A percentile compares a stretch with the other conserved stretches of the same genome.
Evolutionary conservation across 176 grass and related monocot species (phyloP).

Genomic region (Rhynchospora tenuis): DNA sequence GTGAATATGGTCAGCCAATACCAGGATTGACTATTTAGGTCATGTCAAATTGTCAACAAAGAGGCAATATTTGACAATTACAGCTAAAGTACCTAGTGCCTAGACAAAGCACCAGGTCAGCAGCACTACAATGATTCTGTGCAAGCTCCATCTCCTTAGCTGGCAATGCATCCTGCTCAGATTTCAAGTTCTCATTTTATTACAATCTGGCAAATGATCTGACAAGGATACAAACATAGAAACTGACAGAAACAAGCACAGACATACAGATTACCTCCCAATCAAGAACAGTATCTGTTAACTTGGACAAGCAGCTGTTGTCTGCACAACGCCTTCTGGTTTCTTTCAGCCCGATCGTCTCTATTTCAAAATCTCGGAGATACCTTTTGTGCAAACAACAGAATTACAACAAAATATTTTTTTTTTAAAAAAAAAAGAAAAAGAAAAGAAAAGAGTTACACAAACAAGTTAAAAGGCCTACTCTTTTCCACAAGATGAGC

Average conservation of each 20-base stretch:
- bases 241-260: background rate
- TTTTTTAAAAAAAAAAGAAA: slow-evolving; percentile 23
- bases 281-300: slow-evolving; percentile 97
- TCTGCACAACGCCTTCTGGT: slow-evolving; percentile 82
- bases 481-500: slow-evolving; percentile 82
- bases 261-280: slow-evolving; percentile 65
- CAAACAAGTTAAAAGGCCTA: slow-evolving; percentile 37
- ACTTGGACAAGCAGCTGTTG: slow-evolving; percentile 57
- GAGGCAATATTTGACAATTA: background rate
- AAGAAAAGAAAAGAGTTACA: slow-evolving; percentile 10
- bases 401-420: slow-evolving; percentile 6
- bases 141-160: slow-evolving; percentile 77
- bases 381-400: slow-evolving; percentile 51
- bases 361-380: slow-evolving; percentile 96
- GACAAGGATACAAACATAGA: background rate
- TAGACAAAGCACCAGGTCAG: slow-evolving; percentile 88
- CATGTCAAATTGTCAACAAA: background rate
- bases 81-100: slow-evolving; percentile 78
- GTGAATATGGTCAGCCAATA: background rate
- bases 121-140: slow-evolving; percentile 69
- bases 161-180: slow-evolving; percentile 80
- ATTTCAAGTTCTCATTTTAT: slow-evolving; percentile 2
- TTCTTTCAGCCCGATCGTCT: slow-evolving; percentile 93
- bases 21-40: background rate
- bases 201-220: background rate